phyloP scores from a whole-genome alignment of 1,284 basidiomycete genomes.

The Pseudozyma flocculosa region DNA sequence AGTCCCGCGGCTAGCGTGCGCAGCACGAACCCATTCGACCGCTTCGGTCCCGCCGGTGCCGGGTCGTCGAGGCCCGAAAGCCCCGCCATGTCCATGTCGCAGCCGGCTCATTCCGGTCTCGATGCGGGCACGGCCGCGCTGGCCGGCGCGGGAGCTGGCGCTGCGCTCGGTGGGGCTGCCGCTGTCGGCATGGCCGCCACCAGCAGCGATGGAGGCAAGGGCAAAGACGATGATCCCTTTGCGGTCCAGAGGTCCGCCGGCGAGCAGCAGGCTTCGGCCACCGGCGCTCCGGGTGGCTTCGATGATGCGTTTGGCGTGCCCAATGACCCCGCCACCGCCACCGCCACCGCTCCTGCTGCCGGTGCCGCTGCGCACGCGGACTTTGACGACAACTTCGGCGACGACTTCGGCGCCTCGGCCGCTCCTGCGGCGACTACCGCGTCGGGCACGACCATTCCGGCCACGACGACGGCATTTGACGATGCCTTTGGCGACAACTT shows the following conservation, averaged over 20 bases:
- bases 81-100: slow-evolving; percentile 2
- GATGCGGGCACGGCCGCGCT: slow-evolving; percentile 11
- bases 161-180: slow-evolving; percentile 49
- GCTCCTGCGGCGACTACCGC: slow-evolving; percentile 6
- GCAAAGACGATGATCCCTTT: slow-evolving; percentile 35
- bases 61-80: neutral
- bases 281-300: slow-evolving; percentile 11
- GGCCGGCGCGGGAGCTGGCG: slow-evolving; percentile 44
- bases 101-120: slow-evolving; percentile 4
- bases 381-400: slow-evolving; percentile 54
- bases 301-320: slow-evolving; percentile 68
- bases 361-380: slow-evolving; percentile 5
- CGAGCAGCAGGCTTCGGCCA: slow-evolving; percentile 5
- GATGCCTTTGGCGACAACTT: slow-evolving; percentile 56
- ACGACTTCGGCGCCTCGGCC: slow-evolving; percentile 44
- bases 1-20: slow-evolving; percentile 63
- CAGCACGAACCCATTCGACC: slow-evolving; percentile 92
- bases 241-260: slow-evolving; percentile 10
- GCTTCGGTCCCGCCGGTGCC: slow-evolving; percentile 60
- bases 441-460: slow-evolving; percentile 5
- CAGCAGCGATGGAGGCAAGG: neutral
- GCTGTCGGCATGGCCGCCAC: slow-evolving; percentile 45
- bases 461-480: slow-evolving; percentile 63
- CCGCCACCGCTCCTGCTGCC: slow-evolving; percentile 26
- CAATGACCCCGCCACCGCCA: slow-evolving; percentile 41